Evolutionary conservation across 2,329 filamentous ascomycete species (phyloP), one percentile per base, ranked within the genome.

Genomic region (Aspergillus quadrilineatus): DNA sequence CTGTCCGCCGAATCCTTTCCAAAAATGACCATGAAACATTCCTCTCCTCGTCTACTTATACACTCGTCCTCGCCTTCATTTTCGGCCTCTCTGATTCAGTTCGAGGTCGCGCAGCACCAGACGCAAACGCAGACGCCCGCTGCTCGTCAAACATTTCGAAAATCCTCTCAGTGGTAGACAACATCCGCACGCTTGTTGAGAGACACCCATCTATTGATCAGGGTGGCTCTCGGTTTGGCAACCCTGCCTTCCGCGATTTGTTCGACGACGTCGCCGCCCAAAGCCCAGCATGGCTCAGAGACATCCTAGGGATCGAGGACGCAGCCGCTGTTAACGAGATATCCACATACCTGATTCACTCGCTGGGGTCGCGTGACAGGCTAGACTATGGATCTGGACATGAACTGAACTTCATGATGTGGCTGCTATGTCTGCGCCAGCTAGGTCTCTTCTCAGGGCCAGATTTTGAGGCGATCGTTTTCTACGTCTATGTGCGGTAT

Each of bases 381-480:
- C 94, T 99, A 67, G 94, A 99, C 77, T 99, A 99, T 73, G 94
- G 94, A 50, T 97, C 92, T 0, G 94, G 94, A 2, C 94, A 99
- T 73, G 94, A 99, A 77, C 83, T 99, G 60, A 97, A 99, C 79
- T 97, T 99, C 76, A 82, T 93, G 73, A 88, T 96, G 70, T 99
- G 93, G 92, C 83, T 97, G 36, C 83, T 99, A n/a, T 96, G 91
- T 69, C 85, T 99, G 0, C 90, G 94, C 72, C 89, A 93, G 68
- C 81, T 97, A 14, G 79, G 80, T 9, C 73, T 90, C 17, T 71
- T 97, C 36, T 76, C 82, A 0, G 71, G 74, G 4, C 65, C 80
- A 9, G 89, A 92, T 64, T 95, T 96, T 74, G 84, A 84, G 32
- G 77, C 87, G 4, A 72, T 97, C 26, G 85, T 91, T 1, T 83